phyloP scores from a whole-genome alignment of 202 grass and related monocot species.

The Schoenoplectus triqueter region DNA sequence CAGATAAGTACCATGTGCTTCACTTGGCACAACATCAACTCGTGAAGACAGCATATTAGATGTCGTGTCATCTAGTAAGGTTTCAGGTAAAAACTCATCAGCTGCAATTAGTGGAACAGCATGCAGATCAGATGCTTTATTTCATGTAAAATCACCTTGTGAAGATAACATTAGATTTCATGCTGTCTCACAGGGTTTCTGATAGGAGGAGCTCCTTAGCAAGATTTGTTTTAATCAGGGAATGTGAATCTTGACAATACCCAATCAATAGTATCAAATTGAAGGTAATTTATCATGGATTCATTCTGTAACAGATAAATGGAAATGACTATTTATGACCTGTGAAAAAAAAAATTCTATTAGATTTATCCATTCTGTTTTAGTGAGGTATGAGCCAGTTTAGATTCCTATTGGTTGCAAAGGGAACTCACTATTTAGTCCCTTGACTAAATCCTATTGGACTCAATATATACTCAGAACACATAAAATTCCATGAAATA shows the following conservation, averaged over 20 bases:
- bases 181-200: neutral
- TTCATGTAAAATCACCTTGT: neutral
- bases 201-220: neutral
- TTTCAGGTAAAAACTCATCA: neutral
- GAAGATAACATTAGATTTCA: neutral
- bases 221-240: neutral
- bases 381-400: neutral
- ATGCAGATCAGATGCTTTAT: slow-evolving; percentile 16
- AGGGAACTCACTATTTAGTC: neutral
- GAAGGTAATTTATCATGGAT: neutral
- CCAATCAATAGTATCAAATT: neutral
- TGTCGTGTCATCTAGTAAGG: neutral
- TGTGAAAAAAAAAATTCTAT: neutral
- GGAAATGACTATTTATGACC: neutral
- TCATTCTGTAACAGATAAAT: neutral
- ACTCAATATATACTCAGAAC: neutral
- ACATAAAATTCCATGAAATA: neutral
- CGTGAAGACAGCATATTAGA: neutral
- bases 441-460: neutral
- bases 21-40: neutral
- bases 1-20: slow-evolving; percentile 18
- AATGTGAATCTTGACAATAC: neutral
- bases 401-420: neutral
- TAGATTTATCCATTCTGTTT: neutral
- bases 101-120: slow-evolving; percentile 11